Conservation (phyloP, 306 rosid species). For the Abrus precatorius region DNA sequence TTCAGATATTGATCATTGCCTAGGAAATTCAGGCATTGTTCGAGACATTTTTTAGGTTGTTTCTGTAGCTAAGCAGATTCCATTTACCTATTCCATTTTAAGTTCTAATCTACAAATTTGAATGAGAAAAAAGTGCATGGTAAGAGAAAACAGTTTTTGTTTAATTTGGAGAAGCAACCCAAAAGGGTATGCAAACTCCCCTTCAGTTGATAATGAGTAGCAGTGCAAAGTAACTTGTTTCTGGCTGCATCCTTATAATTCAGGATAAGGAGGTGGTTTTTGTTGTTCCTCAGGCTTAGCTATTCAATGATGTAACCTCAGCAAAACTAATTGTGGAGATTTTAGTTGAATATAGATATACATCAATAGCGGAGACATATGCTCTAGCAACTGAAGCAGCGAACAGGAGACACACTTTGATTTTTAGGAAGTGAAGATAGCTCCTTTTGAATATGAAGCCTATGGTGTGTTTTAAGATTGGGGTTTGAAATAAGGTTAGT, state of each 20-base stretch:
- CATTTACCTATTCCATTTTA: constrained; percentile 57
- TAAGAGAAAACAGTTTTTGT: no score
- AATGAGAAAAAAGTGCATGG: neutral
- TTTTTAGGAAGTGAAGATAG: constrained; percentile 36
- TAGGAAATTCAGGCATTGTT: constrained; percentile 56
- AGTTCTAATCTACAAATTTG: constrained; percentile 57
- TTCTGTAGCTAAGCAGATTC: constrained; percentile 46
- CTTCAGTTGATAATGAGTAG: no score
- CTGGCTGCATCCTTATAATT: constrained; percentile 56
- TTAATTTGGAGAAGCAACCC: no score
- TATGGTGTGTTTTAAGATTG: constrained; percentile 50
- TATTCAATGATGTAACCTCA: constrained; percentile 40
- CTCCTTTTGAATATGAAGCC: constrained; percentile 52
- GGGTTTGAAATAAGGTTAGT: constrained; percentile 19
- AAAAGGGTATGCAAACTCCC: no score
- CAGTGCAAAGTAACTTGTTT: neutral
- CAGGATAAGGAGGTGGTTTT: constrained; percentile 64
- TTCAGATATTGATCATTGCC: constrained; percentile 62
- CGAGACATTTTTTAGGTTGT: constrained; percentile 51
- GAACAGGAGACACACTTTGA: constrained; percentile 46
- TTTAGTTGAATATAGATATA: constrained; percentile 41
- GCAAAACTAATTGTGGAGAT: constrained; percentile 16
- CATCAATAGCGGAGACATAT: constrained; percentile 61
- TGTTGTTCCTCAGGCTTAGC: constrained; percentile 54
- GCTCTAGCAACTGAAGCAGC: constrained; percentile 67